phyloP scores from a whole-genome alignment of 352 stramenopile species.

The Phytophthora pseudosyringae region DNA sequence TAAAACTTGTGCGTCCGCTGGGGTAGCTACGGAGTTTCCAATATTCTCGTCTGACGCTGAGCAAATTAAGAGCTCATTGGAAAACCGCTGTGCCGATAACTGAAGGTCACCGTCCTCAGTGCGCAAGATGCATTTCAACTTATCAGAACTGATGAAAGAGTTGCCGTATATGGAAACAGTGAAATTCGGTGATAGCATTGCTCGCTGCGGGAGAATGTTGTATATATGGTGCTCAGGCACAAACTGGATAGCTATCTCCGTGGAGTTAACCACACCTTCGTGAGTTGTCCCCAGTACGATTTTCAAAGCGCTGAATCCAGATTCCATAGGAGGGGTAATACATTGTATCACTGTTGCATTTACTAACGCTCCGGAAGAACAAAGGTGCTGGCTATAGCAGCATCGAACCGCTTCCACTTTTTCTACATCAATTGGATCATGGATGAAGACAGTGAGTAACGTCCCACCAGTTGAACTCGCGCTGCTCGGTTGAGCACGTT shows the following conservation, averaged over 20 bases:
- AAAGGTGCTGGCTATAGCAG: slow-evolving; percentile 36
- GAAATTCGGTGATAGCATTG: slow-evolving; percentile 17
- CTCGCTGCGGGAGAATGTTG: slow-evolving; percentile 30
- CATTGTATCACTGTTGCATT: slow-evolving; percentile 33
- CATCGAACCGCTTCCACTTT: slow-evolving; percentile 27
- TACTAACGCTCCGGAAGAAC: slow-evolving; percentile 17
- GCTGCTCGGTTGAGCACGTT: slow-evolving; percentile 25
- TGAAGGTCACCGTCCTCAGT: slow-evolving; percentile 7
- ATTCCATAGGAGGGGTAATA: slow-evolving; percentile 19
- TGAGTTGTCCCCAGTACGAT: slow-evolving; percentile 25
- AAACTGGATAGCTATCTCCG: slow-evolving; percentile 35
- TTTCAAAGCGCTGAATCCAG: slow-evolving; percentile 21
- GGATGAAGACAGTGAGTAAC: slow-evolving; percentile 18
- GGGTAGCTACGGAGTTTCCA: background rate
- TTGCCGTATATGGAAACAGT: slow-evolving; percentile 35
- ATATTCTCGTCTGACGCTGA: background rate
- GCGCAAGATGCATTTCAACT: slow-evolving; percentile 41
- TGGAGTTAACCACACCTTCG: slow-evolving; percentile 39
- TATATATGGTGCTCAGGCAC: slow-evolving; percentile 21
- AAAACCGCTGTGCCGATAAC: slow-evolving; percentile 30
- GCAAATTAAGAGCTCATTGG: slow-evolving; percentile 35
- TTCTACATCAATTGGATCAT: slow-evolving; percentile 16
- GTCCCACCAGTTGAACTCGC: slow-evolving; percentile 25
- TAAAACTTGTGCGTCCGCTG: slow-evolving; percentile 31
- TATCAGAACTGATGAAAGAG: slow-evolving; percentile 24